Evolutionary conservation across 345 rosid genomes (phyloP).

Genomic region (Excoecaria agallocha): DNA sequence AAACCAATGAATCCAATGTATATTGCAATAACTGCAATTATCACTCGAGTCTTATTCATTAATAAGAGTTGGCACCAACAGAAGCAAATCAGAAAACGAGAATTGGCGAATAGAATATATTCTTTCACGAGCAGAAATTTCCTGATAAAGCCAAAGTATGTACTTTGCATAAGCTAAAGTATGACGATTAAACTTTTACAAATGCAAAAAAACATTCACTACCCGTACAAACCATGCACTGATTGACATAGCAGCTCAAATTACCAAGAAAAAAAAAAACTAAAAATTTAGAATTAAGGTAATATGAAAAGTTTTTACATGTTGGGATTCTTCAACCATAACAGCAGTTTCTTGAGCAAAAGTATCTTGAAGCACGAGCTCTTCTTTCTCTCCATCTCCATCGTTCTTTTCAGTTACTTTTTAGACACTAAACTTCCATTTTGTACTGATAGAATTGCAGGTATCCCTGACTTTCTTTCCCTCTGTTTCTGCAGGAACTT

Average conservation of each 20-base stretch:
- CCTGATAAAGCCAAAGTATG: neutral
- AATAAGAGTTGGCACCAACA: neutral
- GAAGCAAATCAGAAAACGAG: neutral
- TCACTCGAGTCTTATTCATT: neutral
- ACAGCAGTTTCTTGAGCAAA: constrained; percentile 98
- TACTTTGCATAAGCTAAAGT: neutral
- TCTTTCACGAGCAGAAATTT: neutral
- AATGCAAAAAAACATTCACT: neutral
- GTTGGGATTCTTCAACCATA: constrained; percentile 89
- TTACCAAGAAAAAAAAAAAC: neutral
- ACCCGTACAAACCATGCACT: neutral
- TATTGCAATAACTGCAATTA: neutral
- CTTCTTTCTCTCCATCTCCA: constrained; percentile 91
- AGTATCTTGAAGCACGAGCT: constrained; percentile 92
- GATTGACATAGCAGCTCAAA: neutral
- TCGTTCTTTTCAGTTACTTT: constrained; percentile 56
- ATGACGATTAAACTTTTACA: too few relatives aligned
- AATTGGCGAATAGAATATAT: neutral
- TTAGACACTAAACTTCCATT: constrained; percentile 25
- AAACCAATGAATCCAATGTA: neutral
- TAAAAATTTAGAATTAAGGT: neutral
- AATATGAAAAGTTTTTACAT: constrained; percentile 40
- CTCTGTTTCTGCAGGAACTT: constrained; percentile 92
- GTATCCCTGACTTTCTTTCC: constrained; percentile 76
- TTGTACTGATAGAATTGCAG: constrained; percentile 52